Evolutionary conservation across 768 basidiomycete genomes (phyloP), one percentile per base, ranked within the genome.

Genomic region (Boletus coccyginus): DNA sequence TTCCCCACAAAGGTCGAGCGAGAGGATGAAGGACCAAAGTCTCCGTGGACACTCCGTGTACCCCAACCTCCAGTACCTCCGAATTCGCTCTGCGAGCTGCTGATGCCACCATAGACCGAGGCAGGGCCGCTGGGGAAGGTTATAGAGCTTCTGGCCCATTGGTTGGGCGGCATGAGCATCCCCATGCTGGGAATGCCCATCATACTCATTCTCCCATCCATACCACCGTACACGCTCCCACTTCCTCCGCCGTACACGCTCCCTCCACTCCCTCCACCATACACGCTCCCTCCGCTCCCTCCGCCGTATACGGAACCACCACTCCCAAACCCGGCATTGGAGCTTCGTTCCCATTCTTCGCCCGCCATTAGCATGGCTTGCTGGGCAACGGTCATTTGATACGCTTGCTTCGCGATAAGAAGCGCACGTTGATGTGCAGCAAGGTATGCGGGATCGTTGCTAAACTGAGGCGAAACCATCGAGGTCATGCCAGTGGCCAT

Each of bases 261-360:
- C 19, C 74, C 71, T 17, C 67, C 69, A 11, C 60, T 56, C 9
- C 66, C 66, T 0, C 78, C 78, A 4, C 80, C 79, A 63, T 79
- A 81, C 46, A 79, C 77, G 58, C 79, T 80, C 38, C 78, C 77
- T 2, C 77, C 73, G 39, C 73, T 74, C 31, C 70, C 69, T 10
- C 71, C 70, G n/a, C 72, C 70, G 45, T 73, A 73, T 32, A 68
- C 70, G 41, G 72, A 71, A 27, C 73, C 75, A 40, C 66, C 67
- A 8, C 70, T 63, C 16, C 75, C 75, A 58, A 73, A 75, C 17
- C 82, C 76, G 31, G 79, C 60, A 38, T 75, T 81, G 51, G 89
- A 91, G 8, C 83, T 81, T 35, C 92, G 85, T 67, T 94, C 92
- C 92, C 92, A 94, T 67, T 94, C 91, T 33, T 94, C 92, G 19